A percentile compares a stretch with the other conserved stretches of the same genome.
Conservation (phyloP, 768 basidiomycete genomes). For the Floccularia luteovirens region DNA sequence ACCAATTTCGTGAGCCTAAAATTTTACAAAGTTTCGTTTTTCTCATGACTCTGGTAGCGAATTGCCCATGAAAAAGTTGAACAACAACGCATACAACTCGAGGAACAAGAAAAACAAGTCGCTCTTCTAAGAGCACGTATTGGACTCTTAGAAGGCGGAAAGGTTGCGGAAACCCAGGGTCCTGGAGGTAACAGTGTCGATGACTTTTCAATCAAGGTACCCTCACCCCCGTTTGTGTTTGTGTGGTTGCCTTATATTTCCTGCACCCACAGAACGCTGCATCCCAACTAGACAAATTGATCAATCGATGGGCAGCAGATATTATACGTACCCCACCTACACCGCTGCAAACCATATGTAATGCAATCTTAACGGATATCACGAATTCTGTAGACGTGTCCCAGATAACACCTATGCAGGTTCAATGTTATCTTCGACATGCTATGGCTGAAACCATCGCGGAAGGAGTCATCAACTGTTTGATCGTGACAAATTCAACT, state of each 20-base stretch:
- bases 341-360: conserved; percentile 42
- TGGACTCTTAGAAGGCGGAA: conserved; percentile 62
- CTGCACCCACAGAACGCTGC: conserved; percentile 55
- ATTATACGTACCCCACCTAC: conserved; percentile 51
- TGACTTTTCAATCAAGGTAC: conserved; percentile 83
- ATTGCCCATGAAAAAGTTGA: conserved; percentile 89
- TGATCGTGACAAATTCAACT: conserved; percentile 78
- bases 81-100: conserved; percentile 68
- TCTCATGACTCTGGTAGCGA: conserved; percentile 32
- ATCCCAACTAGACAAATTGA: conserved; percentile 70
- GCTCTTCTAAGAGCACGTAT: conserved; percentile 68
- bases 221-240: conserved; percentile 7
- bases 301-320: conserved; percentile 87
- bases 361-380: conserved; percentile 55
- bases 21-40: neutral
- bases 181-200: conserved; percentile 64
- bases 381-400: conserved; percentile 40
- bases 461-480: conserved; percentile 76
- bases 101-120: conserved; percentile 80
- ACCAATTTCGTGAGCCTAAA: conserved; percentile 64
- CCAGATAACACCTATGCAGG: conserved; percentile 53
- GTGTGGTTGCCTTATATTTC: neutral
- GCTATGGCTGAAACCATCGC: conserved; percentile 71
- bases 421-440: conserved; percentile 76
- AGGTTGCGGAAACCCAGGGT: conserved; percentile 28